phyloP scores from a whole-genome alignment of 805 yeast genomes.

The Helenozyma baotianmanensis region DNA sequence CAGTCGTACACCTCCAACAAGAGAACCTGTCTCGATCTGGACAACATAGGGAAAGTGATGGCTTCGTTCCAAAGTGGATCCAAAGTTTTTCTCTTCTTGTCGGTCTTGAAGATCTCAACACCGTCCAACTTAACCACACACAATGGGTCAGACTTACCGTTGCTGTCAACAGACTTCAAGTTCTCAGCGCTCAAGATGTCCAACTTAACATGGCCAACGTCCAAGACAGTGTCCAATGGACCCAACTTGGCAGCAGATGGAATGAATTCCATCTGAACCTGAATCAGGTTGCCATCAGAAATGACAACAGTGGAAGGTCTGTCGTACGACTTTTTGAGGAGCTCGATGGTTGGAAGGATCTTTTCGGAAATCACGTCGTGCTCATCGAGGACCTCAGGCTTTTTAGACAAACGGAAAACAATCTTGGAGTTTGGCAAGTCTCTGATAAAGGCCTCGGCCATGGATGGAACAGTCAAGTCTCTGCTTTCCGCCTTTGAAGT shows the following conservation, averaged over 20 bases:
- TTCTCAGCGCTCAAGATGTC: conserved; percentile 53
- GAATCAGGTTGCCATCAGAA: conserved; percentile 34
- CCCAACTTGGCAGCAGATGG: conserved; percentile 56
- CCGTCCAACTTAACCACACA: conserved; percentile 52
- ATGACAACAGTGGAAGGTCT: conserved; percentile 45
- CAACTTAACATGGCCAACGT: conserved; percentile 60
- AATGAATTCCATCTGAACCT: conserved; percentile 52
- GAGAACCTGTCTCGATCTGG: conserved; percentile 54
- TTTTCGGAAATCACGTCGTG: conserved; percentile 51
- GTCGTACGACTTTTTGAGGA: conserved; percentile 47
- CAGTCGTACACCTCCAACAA: conserved; percentile 59
- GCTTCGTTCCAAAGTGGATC: conserved; percentile 76
- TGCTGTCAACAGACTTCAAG: conserved; percentile 57
- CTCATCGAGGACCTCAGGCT: conserved; percentile 40
- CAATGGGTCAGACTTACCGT: conserved; percentile 77
- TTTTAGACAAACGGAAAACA: conserved; percentile 54
- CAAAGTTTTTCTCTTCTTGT: conserved; percentile 59
- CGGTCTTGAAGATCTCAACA: conserved; percentile 51
- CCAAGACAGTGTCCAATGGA: conserved; percentile 56
- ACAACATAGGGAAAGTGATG: conserved; percentile 53
- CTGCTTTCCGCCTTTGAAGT: conserved; percentile 47
- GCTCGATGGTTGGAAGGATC: conserved; percentile 45
- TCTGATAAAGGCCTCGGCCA: conserved; percentile 60
- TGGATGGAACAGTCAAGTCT: conserved; percentile 38
- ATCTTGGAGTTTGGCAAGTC: conserved; percentile 61